Percentiles rank a stretch among this genome's conserved stretches.
Evolutionary conservation across 495 filamentous ascomycete genomes (phyloP).

Genomic region (Tuber microsphaerosporum): DNA sequence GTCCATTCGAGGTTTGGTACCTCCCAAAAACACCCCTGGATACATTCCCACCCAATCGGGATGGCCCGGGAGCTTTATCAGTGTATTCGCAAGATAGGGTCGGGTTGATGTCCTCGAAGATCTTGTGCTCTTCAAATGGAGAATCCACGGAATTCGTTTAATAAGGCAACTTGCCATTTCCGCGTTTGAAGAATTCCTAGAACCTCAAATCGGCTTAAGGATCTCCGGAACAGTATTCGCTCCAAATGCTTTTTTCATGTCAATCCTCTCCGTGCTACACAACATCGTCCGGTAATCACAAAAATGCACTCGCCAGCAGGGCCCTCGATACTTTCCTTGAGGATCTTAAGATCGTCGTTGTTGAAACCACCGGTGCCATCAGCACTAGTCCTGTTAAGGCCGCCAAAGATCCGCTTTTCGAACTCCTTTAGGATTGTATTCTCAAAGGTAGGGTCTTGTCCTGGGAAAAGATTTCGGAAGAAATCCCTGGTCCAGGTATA

Average conservation of each 20-base stretch:
- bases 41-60: slow-evolving; percentile 59
- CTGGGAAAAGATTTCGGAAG: slow-evolving; percentile 49
- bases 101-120: slow-evolving; percentile 60
- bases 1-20: slow-evolving; percentile 46
- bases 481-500: slow-evolving; percentile 60
- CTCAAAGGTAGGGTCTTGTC: slow-evolving; percentile 45
- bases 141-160: slow-evolving; percentile 61
- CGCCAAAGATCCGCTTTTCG: slow-evolving; percentile 54
- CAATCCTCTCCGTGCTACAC: neutral
- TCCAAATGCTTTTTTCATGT: slow-evolving; percentile 46
- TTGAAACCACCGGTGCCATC: slow-evolving; percentile 51
- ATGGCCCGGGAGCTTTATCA: slow-evolving; percentile 54
- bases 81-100: slow-evolving; percentile 51
- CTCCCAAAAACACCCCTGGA: slow-evolving; percentile 54
- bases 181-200: slow-evolving; percentile 57
- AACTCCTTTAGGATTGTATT: slow-evolving; percentile 25
- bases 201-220: slow-evolving; percentile 53
- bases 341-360: slow-evolving; percentile 57
- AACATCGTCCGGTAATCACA: neutral
- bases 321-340: slow-evolving; percentile 56
- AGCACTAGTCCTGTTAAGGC: slow-evolving; percentile 48
- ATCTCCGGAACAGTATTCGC: slow-evolving; percentile 56
- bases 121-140: slow-evolving; percentile 53
- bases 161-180: slow-evolving; percentile 52
- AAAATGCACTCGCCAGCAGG: slow-evolving; percentile 47